phyloP scores from a whole-genome alignment of 306 rosid species.

The Mimosa pudica region DNA sequence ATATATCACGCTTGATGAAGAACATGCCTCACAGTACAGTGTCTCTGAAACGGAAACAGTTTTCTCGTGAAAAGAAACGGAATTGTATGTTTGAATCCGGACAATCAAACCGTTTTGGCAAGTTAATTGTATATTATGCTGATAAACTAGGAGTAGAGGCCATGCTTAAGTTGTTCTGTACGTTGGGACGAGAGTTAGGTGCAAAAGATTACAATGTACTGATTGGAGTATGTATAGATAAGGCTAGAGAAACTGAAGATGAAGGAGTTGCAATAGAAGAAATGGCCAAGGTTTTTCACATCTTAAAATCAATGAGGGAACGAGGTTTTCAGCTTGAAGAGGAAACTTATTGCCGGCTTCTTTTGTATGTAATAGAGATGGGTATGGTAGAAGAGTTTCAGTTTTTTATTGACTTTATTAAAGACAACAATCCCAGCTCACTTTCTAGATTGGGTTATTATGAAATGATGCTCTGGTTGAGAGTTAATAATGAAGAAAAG shows the following conservation, averaged over 20 bases:
- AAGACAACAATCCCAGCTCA: conserved; percentile 55
- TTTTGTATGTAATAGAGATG: conserved; percentile 65
- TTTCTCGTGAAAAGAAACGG: conserved; percentile 59
- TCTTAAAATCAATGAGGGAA: conserved; percentile 64
- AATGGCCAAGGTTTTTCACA: conserved; percentile 52
- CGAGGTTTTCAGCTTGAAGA: conserved; percentile 67
- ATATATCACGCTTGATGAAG: conserved; percentile 52
- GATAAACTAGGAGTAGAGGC: conserved; percentile 54
- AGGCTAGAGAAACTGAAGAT: conserved; percentile 55
- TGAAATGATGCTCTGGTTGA: conserved; percentile 77
- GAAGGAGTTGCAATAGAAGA: conserved; percentile 56
- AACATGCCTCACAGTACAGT: conserved; percentile 27
- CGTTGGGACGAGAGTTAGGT: conserved; percentile 61
- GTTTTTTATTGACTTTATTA: conserved; percentile 51
- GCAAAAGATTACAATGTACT: conserved; percentile 58
- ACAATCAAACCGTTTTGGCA: conserved; percentile 50
- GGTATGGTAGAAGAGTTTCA: conserved; percentile 70
- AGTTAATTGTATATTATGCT: conserved; percentile 47
- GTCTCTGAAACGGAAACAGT: conserved; percentile 43
- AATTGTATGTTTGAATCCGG: conserved; percentile 42
- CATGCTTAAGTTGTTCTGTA: conserved; percentile 52
- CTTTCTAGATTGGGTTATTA: conserved; percentile 69
- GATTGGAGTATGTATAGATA: conserved; percentile 55
- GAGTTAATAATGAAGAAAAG: conserved; percentile 62
- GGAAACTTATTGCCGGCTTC: conserved; percentile 65